Base-by-base conservation (phyloP, 2,329 filamentous ascomycete genomes). In the Clathrospora elynae region DNA sequence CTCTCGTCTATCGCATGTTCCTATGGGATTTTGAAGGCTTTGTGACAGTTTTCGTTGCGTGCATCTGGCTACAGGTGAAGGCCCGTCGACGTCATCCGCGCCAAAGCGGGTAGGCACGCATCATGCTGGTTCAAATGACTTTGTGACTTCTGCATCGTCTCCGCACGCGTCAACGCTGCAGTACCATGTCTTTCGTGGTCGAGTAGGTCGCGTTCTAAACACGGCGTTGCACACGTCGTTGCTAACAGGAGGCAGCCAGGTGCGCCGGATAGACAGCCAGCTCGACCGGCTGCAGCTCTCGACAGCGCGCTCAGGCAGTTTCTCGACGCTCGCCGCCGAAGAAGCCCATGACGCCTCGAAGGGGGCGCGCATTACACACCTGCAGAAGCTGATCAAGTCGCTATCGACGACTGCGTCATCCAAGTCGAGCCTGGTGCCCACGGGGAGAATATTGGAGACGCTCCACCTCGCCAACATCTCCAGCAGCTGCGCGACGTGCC, bases 331-430 rank as follows among this genome's bases (percentile, higher is more conserved):
- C 38, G 60, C 55, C 48, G 53, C 54, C 30, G 66, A 67, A 49
- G 65, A 66, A 39, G 64, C 59, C 42, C 68, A 66, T 42, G 59
- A 67, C 37, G 55, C 59, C 35, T 62, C 53, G 71, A 78, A 49
- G 52, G 59, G 46, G 73, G 82, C 36, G 72, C 85, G 55, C 72
- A 81, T 67, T 37, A 51, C 62, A 3, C 77, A 84, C 38, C 73
- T 95, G 25, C 79, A 90, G 53, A 75, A 73, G 43, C 80, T 90
- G 40, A 81, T 88, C 59, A 85, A 86, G 67, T 76, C 82, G 2
- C 72, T 95, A 10, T 91, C 88, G 13, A 82, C 85, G 3, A 83
- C 83, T 2, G 82, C 85, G 1, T 81, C 83, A 2, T 82, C 84
- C 4, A 78, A 80, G 37, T 75, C 82, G 20, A 73, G 88, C 5